These are phyloP conservation scores for Annona squamosa DNA, from an alignment of 164 flowering plant species.

Conservation along the genomic window DNA sequence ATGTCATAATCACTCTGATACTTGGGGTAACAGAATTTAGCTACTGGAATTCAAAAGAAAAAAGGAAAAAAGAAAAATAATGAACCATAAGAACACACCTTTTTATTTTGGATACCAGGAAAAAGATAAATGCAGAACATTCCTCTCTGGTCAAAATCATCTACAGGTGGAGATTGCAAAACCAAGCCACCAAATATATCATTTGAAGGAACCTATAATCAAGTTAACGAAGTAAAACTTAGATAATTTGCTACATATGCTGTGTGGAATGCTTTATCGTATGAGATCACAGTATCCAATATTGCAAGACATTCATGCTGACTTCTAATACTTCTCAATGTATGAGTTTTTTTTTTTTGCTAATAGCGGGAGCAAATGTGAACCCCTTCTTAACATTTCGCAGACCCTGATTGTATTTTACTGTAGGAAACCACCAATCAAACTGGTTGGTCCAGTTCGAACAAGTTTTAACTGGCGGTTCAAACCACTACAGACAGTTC, in stretches of 20 bases:
- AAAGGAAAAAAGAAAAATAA: neutral
- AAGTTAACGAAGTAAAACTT: neutral
- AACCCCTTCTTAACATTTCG: neutral
- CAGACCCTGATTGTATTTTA: neutral
- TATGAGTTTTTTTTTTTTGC: neutral
- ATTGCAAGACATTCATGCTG: neutral
- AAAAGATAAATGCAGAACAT: constrained; percentile 64
- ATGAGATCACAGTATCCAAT: neutral
- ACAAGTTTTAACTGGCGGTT: too few relatives aligned
- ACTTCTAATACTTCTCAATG: neutral
- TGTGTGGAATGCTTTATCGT: neutral
- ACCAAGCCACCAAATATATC: constrained; percentile 57
- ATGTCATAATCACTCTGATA: neutral
- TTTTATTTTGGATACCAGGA: constrained; percentile 46
- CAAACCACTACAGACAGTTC: too few relatives aligned
- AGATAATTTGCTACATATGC: neutral
- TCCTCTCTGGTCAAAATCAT: constrained; percentile 75
- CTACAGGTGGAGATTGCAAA: constrained; percentile 58
- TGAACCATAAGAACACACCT: constrained; percentile 33
- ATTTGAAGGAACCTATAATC: constrained; percentile 48
- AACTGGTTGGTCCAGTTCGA: too few relatives aligned
- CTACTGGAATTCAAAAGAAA: neutral
- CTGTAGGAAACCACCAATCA: too few relatives aligned
- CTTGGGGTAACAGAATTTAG: neutral
- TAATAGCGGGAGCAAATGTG: neutral